Evolutionary conservation across 2,329 filamentous ascomycete genomes (phyloP), one percentile per base, ranked within the genome.

Genomic region (Fusarium sp.): DNA sequence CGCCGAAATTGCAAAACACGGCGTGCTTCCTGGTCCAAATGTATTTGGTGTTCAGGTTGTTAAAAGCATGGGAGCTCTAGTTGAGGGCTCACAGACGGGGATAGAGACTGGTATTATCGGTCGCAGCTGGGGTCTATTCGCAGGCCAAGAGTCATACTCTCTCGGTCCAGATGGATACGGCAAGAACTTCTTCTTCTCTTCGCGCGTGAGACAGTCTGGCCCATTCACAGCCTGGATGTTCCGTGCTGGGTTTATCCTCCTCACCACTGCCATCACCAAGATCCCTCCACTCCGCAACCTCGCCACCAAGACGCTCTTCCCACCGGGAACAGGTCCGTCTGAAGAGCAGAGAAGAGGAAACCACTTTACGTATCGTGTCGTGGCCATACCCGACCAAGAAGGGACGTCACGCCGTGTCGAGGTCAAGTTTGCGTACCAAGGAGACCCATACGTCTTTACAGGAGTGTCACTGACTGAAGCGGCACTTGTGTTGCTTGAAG

Each of bases 361-460:
- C 18, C 65, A 64, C 43, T 73, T 77, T 24, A 67, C 59, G 14
- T 73, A 77, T 37, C 68, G 73, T 33, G 64, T 52, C 11, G 16
- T 77, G 16, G 74, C 64, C 11, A 22, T 75, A 39, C 68, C 69
- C 2, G 72, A 77, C 3, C 39, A 45, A 33, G 6, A 11, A 29
- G 60, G 54, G 11, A 48, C 10, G 10, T 41, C 9, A 54, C 57
- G 16, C 6, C 48, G 54, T 33, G 64, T 72, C 4, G 67, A 73
- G 41, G 67, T 75, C 39, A 64, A 41, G 37, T 74, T 77, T 39
- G 48, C 52, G 16, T 77, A 74, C 18, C 41, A 65, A 7, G 70
- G 74, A 11, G 72, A 72, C 58, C 58, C 75, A 10, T 77, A 77
- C 20, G 68, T 67, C 43, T 74, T 75, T 18, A 77, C 75, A 10